Evolutionary conservation across 140 eudicot species (phyloP), one percentile per base, ranked within the genome.

Genomic region (Erigeron philadelphicus): DNA sequence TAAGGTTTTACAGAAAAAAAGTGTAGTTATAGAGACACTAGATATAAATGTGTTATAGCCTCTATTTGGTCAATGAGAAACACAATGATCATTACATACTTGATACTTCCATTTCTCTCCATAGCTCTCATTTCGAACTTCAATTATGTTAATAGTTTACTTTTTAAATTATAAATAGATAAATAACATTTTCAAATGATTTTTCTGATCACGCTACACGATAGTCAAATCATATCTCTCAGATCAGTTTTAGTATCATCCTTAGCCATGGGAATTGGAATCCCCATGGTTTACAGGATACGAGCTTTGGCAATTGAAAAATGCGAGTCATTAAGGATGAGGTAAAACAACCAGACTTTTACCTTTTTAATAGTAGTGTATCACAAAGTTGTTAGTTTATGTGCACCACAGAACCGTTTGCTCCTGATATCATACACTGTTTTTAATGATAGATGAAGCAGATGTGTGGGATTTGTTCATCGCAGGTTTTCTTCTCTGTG

Each of bases 381-480:
- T 68, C 11, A 53, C 52, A 16, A 31, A 31, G 7, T 61, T 68
- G 38, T 31, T 31, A 31, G 38, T 31, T 25, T 53, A 58, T 58
- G 58, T 23, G 25, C 76, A 71, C 76, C 68, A 60, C 18, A 11
- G 49, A 71, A 71, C 75, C 2, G 18, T 59, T 75, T 15, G 43
- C 23, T 75, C 21, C 54, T 66, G 73, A 54, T 58, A 64, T 53
- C 2, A 75, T 66, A 16, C 40, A 42, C 41, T 46, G 80, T 41
- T 64, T 76, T 70, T 68, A 65, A 9, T 49, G 66, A 19, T 55
- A 52, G 78, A 80, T 71, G 74, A 72, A 61, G 73, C 38, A 11
- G 70, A 38, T 1, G 57, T 75, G 45, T 71, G 68, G 78, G 81
- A 65, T 75, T 71, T 73, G 41, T 67, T 72, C 65, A 18, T 79